phyloP scores from a whole-genome alignment of 371 early-diverging fungal species.

The Mortierella sp. region DNA sequence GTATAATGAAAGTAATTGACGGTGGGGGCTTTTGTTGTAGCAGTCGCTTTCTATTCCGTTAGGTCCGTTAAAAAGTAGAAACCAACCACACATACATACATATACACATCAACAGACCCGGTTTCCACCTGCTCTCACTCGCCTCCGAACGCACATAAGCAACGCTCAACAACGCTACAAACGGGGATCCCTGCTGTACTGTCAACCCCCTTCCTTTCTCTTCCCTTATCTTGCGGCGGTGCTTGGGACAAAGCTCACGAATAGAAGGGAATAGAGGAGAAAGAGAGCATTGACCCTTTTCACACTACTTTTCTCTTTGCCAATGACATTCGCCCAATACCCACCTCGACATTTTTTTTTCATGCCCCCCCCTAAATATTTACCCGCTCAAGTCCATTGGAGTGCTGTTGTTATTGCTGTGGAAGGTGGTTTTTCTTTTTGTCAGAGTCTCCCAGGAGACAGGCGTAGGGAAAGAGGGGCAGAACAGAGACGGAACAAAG shows the following conservation, averaged over 20 bases:
- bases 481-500: not conserved
- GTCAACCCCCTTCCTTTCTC: not conserved
- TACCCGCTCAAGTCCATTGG: not conserved
- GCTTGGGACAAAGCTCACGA: not conserved
- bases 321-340: not conserved
- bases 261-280: not conserved
- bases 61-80: not conserved
- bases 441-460: not conserved
- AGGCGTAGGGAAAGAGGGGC: not conserved
- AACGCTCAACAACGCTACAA: not conserved
- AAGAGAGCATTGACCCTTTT: constrained; percentile 4
- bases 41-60: not conserved
- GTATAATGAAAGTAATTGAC: not conserved
- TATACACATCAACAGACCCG: not conserved
- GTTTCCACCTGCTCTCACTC: not conserved
- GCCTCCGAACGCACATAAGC: not conserved
- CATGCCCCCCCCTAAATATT: not conserved
- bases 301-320: not conserved
- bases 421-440: not conserved
- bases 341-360: not conserved
- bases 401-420: not conserved
- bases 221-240: not conserved
- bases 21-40: not conserved
- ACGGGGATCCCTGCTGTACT: not conserved
- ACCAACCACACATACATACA: not conserved